Evolutionary conservation across 2,329 filamentous ascomycete species (phyloP), one percentile per base, ranked within the genome.

Genomic region (Fusarium sulawesiense): DNA sequence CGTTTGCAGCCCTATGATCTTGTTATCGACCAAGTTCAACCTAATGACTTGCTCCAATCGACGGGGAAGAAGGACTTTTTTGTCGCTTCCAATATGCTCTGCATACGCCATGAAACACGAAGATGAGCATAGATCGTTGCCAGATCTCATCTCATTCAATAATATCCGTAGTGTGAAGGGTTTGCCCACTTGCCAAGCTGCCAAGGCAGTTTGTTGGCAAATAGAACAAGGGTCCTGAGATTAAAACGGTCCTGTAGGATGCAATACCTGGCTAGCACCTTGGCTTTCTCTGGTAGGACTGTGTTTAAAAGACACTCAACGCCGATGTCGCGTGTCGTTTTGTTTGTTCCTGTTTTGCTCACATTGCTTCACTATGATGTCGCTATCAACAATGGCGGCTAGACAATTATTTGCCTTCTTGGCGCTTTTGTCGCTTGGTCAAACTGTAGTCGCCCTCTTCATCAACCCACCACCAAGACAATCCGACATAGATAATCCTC

Each of bases 381-480:
- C 34, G 10, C 9, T 37, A 6, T 37, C 34, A n/a, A 37, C 18
- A 37, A 61, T 51, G 55, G 45, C 20, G 2, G 7, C 16, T 7
- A 16, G 13, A 13, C 23, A 11, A 13, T 25, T 60, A 12, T n/a
- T 60, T 23, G 16, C 23, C 30, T n/a, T 60, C 16, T 6, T 60
- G 20, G 29, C 37, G 14, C 25, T 61, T 20, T 5, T 61, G 3
- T 45, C 20, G 3, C 2, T 61, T 1, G 20, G 41, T 1, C 55
- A 45, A 6, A 12, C 25, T 11, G 29, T 30, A 0, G 4, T 16
- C 4, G 37, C 45, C 2, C 29, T 18, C 7, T 60, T 61, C 29
- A 60, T 44, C 25, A 61, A 61, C 1, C 59, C 55, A 1, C 59
- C 59, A 6, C 56, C 59, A 3, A 37, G n/a, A 8, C 45, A 49